Conservation (phyloP, 164 flowering plant genomes). For the Macadamia integrifolia region DNA sequence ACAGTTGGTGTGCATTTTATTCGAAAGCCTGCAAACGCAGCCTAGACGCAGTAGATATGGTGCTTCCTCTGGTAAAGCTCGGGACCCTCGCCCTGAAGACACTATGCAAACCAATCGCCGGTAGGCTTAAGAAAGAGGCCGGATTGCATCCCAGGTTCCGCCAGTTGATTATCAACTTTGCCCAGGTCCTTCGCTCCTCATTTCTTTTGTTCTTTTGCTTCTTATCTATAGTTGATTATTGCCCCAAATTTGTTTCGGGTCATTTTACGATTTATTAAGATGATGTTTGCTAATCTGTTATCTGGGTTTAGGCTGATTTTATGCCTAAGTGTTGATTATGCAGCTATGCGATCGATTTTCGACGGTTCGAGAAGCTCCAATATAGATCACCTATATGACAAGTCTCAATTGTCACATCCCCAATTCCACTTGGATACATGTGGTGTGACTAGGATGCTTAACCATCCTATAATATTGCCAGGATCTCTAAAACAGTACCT, state of each 20-base stretch:
- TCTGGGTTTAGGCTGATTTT: too few relatives aligned
- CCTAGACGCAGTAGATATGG: constrained; percentile 27
- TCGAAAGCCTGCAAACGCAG: not conserved
- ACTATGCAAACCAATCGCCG: constrained; percentile 70
- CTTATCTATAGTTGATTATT: not conserved
- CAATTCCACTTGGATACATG: too few relatives aligned
- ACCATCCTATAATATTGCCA: too few relatives aligned
- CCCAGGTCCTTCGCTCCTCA: constrained; percentile 45
- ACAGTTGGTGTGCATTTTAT: not conserved
- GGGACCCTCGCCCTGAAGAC: constrained; percentile 81
- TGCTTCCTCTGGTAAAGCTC: constrained; percentile 76
- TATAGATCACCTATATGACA: too few relatives aligned
- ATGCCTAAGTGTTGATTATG: not conserved
- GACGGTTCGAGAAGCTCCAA: too few relatives aligned
- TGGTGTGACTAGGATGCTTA: too few relatives aligned
- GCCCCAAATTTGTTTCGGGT: not conserved
- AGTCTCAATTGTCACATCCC: too few relatives aligned
- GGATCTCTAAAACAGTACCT: too few relatives aligned
- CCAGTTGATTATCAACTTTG: constrained; percentile 50
- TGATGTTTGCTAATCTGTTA: too few relatives aligned
- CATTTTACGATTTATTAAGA: too few relatives aligned
- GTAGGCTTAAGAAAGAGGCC: constrained; percentile 64
- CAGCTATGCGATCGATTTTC: not conserved
- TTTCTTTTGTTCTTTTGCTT: not conserved
- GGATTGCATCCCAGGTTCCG: constrained; percentile 65